Conservation (phyloP, 352 stramenopile species). For the Synura sp. region DNA sequence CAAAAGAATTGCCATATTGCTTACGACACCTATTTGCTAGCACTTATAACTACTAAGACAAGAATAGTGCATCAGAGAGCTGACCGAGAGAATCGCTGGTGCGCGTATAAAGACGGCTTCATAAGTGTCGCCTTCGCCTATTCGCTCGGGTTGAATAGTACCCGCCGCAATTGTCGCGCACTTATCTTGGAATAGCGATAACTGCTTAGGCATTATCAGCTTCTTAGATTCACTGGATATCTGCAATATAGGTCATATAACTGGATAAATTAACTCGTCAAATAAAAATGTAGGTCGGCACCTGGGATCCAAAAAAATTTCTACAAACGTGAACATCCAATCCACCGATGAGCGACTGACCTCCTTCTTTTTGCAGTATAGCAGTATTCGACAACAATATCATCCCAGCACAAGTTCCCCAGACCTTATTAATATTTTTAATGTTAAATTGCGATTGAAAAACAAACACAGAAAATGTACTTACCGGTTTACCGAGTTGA, state of each 20-base stretch:
- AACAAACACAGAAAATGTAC: not conserved
- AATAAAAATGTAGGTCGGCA: not conserved
- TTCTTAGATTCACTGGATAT: too few species aligned
- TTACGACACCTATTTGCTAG: too few species aligned
- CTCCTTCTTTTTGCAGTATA: conserved; percentile 57
- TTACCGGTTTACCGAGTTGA: not conserved
- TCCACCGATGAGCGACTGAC: conserved; percentile 67
- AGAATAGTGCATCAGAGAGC: too few species aligned
- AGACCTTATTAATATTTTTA: conserved; percentile 63
- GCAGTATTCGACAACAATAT: conserved; percentile 69
- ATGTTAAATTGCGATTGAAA: not conserved
- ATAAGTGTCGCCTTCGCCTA: not conserved
- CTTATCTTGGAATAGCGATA: too few species aligned
- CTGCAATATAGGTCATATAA: not conserved
- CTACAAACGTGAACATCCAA: not conserved
- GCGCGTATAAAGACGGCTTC: conserved; percentile 75
- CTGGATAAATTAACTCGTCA: not conserved
- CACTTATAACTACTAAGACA: too few species aligned
- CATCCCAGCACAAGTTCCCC: conserved; percentile 84
- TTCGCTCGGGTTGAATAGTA: too few species aligned
- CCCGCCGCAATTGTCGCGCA: too few species aligned
- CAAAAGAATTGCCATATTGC: too few species aligned
- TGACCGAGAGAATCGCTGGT: conserved; percentile 80
- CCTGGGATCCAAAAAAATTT: conserved; percentile 15
- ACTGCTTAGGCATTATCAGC: too few species aligned